Conservation (phyloP, 768 basidiomycete species). For the Daedaleopsis nitida region DNA sequence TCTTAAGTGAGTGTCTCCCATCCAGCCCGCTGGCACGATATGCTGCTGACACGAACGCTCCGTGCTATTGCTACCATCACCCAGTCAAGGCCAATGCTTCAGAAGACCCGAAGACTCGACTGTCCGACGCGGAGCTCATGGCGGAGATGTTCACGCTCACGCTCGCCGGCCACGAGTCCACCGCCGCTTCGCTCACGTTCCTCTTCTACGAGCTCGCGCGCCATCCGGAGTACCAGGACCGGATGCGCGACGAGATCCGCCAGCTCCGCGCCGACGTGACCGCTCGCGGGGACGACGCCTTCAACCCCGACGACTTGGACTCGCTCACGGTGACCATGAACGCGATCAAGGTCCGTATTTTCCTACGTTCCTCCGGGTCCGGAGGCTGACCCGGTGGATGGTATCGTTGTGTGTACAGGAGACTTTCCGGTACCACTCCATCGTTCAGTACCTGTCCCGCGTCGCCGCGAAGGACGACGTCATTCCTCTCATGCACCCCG, state of each 20-base stretch:
- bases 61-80: no score
- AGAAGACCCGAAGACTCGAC: conserved; percentile 9
- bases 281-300: conserved; percentile 10
- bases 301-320: conserved; percentile 18
- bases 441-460: conserved; percentile 22
- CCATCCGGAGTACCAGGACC: conserved; percentile 10
- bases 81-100: conserved; percentile 22
- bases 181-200: conserved; percentile 8
- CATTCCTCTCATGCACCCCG: conserved; percentile 23
- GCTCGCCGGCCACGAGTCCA: conserved; percentile 20
- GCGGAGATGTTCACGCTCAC: conserved; percentile 22
- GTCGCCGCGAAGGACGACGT: conserved; percentile 25
- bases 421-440: conserved; percentile 25
- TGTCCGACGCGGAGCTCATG: conserved; percentile 19
- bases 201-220: conserved; percentile 13
- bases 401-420: conserved; percentile 9
- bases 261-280: not conserved
- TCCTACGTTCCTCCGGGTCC: no score
- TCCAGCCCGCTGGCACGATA: no score
- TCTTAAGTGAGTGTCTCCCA: conserved; percentile 10
- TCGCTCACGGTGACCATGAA: conserved; percentile 1
- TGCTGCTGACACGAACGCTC: not conserved
- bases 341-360: conserved; percentile 14
- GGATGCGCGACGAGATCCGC: conserved; percentile 18
- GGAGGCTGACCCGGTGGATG: not conserved